A percentile compares a stretch with the other conserved stretches of the same genome.
phyloP scores from a whole-genome alignment of 371 early-diverging fungal species.

The Mortierella sp. region DNA sequence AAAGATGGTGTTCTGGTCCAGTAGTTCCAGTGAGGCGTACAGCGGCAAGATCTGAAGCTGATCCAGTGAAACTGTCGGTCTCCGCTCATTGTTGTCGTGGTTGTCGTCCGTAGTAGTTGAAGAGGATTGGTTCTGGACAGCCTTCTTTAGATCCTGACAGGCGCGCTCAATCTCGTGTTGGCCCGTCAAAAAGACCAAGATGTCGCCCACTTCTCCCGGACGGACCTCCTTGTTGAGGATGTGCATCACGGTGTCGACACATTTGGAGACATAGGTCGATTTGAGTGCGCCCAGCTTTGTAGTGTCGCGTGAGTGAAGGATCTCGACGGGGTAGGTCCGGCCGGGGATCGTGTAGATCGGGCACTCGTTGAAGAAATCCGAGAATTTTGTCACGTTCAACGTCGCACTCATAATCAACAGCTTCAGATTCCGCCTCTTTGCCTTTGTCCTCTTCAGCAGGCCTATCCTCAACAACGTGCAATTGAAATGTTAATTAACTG shows the following conservation, averaged over 20 bases:
- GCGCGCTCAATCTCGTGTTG: conserved; percentile 91
- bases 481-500: too few relatives aligned
- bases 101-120: conserved; percentile 64
- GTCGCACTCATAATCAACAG: conserved; percentile 91
- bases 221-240: conserved; percentile 78
- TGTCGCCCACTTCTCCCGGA: conserved; percentile 70
- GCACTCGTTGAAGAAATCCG: conserved; percentile 80
- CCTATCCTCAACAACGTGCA: conserved; percentile 7
- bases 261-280: conserved; percentile 73
- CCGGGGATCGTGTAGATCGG: conserved; percentile 91
- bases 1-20: conserved; percentile 93
- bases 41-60: conserved; percentile 87
- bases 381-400: conserved; percentile 79
- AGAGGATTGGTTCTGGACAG: conserved; percentile 56
- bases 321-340: conserved; percentile 82
- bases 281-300: conserved; percentile 72
- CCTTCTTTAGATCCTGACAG: conserved; percentile 44
- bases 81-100: too few relatives aligned
- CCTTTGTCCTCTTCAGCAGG: conserved; percentile 38
- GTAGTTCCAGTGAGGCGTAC: conserved; percentile 92
- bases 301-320: conserved; percentile 71
- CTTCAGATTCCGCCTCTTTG: conserved; percentile 68
- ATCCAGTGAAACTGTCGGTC: conserved; percentile 9
- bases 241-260: conserved; percentile 84
- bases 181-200: conserved; percentile 94